Percentiles rank a stretch among this genome's conserved stretches.
Conservation (phyloP, 148 eudicot genomes). For the Polygonum maritimum region DNA sequence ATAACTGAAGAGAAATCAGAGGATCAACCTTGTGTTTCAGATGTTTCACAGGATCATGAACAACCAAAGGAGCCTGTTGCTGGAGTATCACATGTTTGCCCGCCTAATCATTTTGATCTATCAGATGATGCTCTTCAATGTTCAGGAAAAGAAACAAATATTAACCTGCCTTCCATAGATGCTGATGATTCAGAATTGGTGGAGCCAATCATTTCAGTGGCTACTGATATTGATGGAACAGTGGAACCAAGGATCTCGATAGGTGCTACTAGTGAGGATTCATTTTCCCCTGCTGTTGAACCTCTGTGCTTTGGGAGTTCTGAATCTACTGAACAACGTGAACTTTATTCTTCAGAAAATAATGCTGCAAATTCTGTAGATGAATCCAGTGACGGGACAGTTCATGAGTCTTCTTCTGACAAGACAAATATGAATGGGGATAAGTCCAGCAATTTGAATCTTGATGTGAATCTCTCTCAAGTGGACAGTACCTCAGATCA, state of each 20-base stretch:
- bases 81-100: conserved; percentile 18
- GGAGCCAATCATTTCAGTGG: neutral
- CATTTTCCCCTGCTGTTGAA: conserved; percentile 10
- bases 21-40: conserved; percentile 13
- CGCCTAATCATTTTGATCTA: conserved; percentile 19
- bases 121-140: conserved; percentile 14
- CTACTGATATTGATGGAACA: neutral
- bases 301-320: neutral
- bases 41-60: conserved; percentile 10
- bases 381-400: neutral
- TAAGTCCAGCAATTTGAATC: conserved; percentile 3
- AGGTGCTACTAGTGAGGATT: neutral
- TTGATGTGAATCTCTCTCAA: neutral
- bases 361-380: neutral
- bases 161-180: conserved; percentile 6
- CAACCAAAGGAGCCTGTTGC: conserved; percentile 14
- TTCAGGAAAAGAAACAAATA: conserved; percentile 17
- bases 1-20: conserved; percentile 18
- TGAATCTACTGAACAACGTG: neutral
- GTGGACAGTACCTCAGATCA: neutral
- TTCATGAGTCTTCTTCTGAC: neutral
- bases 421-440: conserved; percentile 5
- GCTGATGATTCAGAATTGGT: conserved; percentile 14
- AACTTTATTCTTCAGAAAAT: conserved; percentile 5
- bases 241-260: conserved; percentile 2